Percentiles rank a stretch among this genome's conserved stretches.
phyloP scores from a whole-genome alignment of 2,329 filamentous ascomycete genomes.

The Cytospora piceicola region DNA sequence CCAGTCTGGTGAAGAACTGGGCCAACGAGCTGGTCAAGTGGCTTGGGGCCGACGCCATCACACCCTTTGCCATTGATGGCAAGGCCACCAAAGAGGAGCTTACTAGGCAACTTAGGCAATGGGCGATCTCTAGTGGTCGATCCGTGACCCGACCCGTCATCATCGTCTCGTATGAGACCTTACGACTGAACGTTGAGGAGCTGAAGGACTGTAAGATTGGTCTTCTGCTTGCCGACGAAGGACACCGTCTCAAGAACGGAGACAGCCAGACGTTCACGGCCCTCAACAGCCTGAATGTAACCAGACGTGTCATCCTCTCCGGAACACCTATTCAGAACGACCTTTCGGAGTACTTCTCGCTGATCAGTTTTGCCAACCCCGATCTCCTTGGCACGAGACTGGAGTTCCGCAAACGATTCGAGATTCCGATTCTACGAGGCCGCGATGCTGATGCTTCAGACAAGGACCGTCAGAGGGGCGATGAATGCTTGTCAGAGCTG shows the following conservation, averaged over 20 bases:
- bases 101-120: constrained; percentile 86
- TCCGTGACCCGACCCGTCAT: constrained; percentile 89
- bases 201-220: constrained; percentile 90
- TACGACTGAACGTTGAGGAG: constrained; percentile 88
- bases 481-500: constrained; percentile 80
- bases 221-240: constrained; percentile 92
- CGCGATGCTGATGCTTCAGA: constrained; percentile 90
- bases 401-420: constrained; percentile 93
- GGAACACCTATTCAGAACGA: constrained; percentile 99
- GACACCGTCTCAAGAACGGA: constrained; percentile 93
- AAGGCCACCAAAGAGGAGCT: constrained; percentile 95
- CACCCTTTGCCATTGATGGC: constrained; percentile 93
- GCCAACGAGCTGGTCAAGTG: constrained; percentile 96
- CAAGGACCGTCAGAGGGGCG: constrained; percentile 77
- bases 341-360: constrained; percentile 93
- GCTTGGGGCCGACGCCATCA: constrained; percentile 89
- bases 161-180: constrained; percentile 96
- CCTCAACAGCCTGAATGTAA: constrained; percentile 87
- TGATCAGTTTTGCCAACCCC: constrained; percentile 96
- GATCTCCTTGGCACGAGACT: constrained; percentile 83
- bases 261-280: constrained; percentile 95
- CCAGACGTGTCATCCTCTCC: constrained; percentile 88
- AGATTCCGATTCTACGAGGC: constrained; percentile 88
- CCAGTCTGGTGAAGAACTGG: constrained; percentile 96
- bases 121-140: constrained; percentile 90